A percentile compares a stretch with the other conserved stretches of the same genome.
Evolutionary conservation across 441 rosid species (phyloP).

Genomic region (Erodium texanum): DNA sequence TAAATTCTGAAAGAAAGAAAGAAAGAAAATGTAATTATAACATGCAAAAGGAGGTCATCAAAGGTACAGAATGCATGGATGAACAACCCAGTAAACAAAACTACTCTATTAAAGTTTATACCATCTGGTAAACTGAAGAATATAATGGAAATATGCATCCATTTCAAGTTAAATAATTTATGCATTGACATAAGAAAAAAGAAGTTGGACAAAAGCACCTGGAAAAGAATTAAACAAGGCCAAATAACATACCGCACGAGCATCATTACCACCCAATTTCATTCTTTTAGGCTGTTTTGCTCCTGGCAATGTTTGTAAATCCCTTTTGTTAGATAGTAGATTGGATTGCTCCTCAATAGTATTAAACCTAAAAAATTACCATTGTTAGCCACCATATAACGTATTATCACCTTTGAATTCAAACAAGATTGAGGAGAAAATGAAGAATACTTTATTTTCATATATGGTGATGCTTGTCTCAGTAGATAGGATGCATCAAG

Average conservation of each 20-base stretch:
- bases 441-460: conserved; percentile 59
- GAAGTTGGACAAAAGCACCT: background rate
- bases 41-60: background rate
- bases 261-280: conserved; percentile 38
- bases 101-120: background rate
- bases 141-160: background rate
- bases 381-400: conserved; percentile 12
- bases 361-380: conserved; percentile 43
- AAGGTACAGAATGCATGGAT: background rate
- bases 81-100: background rate
- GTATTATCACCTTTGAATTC: conserved; percentile 14
- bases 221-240: conserved; percentile 9
- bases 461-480: conserved; percentile 85
- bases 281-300: conserved; percentile 44
- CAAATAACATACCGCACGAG: conserved; percentile 30
- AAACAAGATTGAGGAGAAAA: conserved; percentile 11
- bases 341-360: conserved; percentile 40
- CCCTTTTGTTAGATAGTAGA: conserved; percentile 48
- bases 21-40: background rate
- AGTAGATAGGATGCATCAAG: conserved; percentile 59
- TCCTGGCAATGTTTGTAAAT: conserved; percentile 31
- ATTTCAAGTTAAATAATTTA: background rate
- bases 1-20: conserved; percentile 35
- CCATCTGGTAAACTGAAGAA: background rate
- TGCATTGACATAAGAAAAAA: background rate